phyloP scores from a whole-genome alignment of 768 basidiomycete genomes.

The Pulveroboletus sp. region DNA sequence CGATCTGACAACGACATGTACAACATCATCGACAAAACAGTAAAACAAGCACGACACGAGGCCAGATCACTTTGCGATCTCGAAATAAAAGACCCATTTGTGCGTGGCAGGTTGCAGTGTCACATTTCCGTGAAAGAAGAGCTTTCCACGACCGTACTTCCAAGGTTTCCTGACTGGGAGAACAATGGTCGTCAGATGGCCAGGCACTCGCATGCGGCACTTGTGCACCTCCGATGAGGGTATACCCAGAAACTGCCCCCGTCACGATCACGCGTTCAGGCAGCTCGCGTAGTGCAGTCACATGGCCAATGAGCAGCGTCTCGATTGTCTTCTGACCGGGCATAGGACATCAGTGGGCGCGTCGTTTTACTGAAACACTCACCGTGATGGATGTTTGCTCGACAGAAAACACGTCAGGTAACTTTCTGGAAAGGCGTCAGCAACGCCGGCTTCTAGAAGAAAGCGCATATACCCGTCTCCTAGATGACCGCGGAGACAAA shows the following conservation, averaged over 20 bases:
- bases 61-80: conserved; percentile 2
- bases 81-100: conserved; percentile 27
- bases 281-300: conserved; percentile 9
- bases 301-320: conserved; percentile 22
- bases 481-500: conserved; percentile 17
- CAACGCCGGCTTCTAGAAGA: no score
- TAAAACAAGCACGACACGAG: neutral
- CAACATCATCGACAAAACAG: neutral
- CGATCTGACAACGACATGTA: conserved; percentile 1
- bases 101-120: conserved; percentile 21
- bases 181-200: conserved; percentile 5
- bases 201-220: neutral
- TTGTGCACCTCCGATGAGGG: conserved; percentile 19
- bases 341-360: neutral
- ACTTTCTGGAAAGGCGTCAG: conserved; percentile 10
- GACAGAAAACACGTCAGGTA: conserved; percentile 3
- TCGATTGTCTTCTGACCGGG: conserved; percentile 20
- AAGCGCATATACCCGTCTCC: conserved; percentile 21
- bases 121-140: conserved; percentile 19
- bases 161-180: conserved; percentile 23
- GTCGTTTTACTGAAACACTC: conserved; percentile 1
- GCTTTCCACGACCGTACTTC: conserved; percentile 28
- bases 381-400: conserved; percentile 21
- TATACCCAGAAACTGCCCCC: conserved; percentile 13
- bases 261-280: conserved; percentile 15